Base-by-base conservation (phyloP, 129 eudicot species). In the Glebionis coronaria region DNA sequence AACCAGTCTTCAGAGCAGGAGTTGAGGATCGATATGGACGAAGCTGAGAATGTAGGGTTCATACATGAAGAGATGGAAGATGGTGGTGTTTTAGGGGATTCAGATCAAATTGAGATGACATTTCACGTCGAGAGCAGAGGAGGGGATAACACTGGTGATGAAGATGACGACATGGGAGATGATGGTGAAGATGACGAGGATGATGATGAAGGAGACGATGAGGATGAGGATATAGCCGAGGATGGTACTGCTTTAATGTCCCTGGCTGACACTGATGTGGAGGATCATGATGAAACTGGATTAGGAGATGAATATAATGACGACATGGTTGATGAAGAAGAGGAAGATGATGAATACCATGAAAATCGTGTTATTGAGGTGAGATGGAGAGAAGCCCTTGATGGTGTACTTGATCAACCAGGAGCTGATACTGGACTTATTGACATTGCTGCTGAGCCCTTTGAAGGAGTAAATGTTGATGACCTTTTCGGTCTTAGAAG, bases 331-430 rank as follows among this genome's bases (percentile, higher is more conserved):
- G 98, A 92, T 80, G 97, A 91, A 51, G 97, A 91, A 51, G 96
- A 92, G 66, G 98, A 91, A 63, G 97, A 88, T 54, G 98, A 86
- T 65, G 98, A 92, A 70, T 92, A 85, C 75, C 96, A 86, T 84
- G 98, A 88, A 62, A 92, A 88, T 69, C 95, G 87, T 54, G 95
- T 92, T n/a, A 92, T 88, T 38, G 98, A 92, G 80, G 98, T 88
- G 38, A 78, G 98, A 75, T 92, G 96, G 98, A 83, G 98, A 81
- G 96, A 85, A 65, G 98, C 96, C 69, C 94, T 92, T 35, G 98
- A 92, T 73, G 96, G 98, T n/a, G 98, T 88, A 27, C 90, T 87
- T 35, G 98, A 89, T 57, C 98, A 86, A 75, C 81, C 96, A 56
- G 96, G 95, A 73, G 63, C 81, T 49, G 88, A 82, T 12, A 82